These are phyloP conservation scores for Neofusicoccum kwambonambiense DNA, from an alignment of 2,329 filamentous ascomycete species.

Conservation along the genomic window DNA sequence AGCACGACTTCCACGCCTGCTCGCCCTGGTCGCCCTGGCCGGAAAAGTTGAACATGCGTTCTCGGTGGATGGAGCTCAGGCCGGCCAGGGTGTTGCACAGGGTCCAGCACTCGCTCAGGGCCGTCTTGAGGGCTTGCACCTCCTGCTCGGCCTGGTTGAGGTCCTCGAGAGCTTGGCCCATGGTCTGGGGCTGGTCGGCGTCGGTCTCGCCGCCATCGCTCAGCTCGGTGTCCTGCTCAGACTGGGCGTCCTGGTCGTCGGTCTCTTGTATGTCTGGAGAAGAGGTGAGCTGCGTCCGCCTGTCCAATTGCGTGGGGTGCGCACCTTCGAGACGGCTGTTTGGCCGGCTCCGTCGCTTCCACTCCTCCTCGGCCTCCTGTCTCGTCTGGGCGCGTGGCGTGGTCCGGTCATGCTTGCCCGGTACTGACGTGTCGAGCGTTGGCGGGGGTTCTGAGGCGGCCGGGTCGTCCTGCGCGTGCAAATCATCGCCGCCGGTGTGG, in stretches of 20 bases:
- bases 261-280: constrained; percentile 46
- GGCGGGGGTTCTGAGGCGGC: constrained; percentile 21
- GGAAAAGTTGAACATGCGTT: constrained; percentile 73
- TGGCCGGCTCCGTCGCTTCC: constrained; percentile 57
- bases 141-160: constrained; percentile 62
- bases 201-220: constrained; percentile 24
- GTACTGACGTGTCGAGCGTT: constrained; percentile 72
- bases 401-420: constrained; percentile 63
- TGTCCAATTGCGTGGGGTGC: neutral
- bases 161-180: constrained; percentile 55
- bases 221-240: constrained; percentile 21
- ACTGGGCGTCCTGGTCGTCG: constrained; percentile 33
- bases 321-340: constrained; percentile 76
- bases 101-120: constrained; percentile 87
- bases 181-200: constrained; percentile 35
- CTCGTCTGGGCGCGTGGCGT: constrained; percentile 83
- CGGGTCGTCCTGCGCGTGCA: neutral
- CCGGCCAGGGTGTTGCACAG: constrained; percentile 87
- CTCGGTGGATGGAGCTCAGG: constrained; percentile 78
- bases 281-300: neutral
- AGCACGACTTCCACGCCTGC: constrained; percentile 89
- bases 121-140: constrained; percentile 67
- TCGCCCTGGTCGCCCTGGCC: constrained; percentile 76
- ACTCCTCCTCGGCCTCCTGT: constrained; percentile 65
- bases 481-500: neutral